Conservation (phyloP, 1,139 yeast species). For the Pichia inconspicua region DNA sequence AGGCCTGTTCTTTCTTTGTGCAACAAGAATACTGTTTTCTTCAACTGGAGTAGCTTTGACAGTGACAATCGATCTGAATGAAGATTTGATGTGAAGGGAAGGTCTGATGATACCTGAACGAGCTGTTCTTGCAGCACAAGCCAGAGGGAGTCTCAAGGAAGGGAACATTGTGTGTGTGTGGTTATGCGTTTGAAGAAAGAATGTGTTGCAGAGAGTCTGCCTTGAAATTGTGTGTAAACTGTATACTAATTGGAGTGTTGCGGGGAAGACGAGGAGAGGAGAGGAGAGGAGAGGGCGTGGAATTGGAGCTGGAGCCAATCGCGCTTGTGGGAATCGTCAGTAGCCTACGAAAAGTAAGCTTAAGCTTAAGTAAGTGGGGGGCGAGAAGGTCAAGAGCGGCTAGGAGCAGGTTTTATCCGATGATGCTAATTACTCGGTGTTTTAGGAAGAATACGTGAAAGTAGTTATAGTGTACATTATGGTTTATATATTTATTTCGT, state of each 20-base stretch:
- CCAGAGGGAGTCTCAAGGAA: constrained; percentile 11
- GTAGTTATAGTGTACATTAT: neutral
- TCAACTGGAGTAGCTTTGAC: constrained; percentile 54
- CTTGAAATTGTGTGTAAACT: too few relatives aligned
- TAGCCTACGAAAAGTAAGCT: too few relatives aligned
- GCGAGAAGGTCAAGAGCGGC: neutral
- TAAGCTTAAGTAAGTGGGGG: too few relatives aligned
- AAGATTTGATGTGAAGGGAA: constrained; percentile 25
- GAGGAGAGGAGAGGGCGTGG: too few relatives aligned
- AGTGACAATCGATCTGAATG: constrained; percentile 34
- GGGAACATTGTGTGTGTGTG: constrained; percentile 1
- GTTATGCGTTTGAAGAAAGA: neutral
- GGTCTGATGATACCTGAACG: constrained; percentile 18
- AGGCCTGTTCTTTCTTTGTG: constrained; percentile 86
- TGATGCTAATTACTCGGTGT: too few relatives aligned
- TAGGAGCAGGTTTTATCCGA: neutral
- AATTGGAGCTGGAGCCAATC: too few relatives aligned
- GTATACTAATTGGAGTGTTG: neutral
- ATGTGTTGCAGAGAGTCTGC: too few relatives aligned
- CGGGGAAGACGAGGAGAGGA: too few relatives aligned
- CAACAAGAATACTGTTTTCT: constrained; percentile 62
- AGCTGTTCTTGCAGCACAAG: constrained; percentile 8
- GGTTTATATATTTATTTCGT: too few relatives aligned
- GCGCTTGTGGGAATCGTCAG: neutral
- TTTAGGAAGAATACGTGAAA: neutral